Percentiles rank a stretch among this genome's conserved stretches.
phyloP scores from a whole-genome alignment of 345 rosid genomes.

The Citrus reticulata region DNA sequence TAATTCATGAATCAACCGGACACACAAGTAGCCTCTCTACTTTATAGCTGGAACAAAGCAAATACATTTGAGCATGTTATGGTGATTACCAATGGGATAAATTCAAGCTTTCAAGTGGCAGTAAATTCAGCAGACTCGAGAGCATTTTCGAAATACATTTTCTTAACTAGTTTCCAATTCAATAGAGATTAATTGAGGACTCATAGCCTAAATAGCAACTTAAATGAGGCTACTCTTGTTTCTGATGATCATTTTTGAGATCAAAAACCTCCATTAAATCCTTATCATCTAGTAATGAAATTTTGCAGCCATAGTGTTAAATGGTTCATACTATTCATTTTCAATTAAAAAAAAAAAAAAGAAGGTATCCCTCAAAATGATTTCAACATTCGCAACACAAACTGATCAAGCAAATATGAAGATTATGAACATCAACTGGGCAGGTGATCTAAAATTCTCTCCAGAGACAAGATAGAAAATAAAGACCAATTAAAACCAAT shows the following conservation, averaged over 20 bases:
- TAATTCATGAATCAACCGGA: not conserved
- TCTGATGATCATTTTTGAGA: not conserved
- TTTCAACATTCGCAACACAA: not conserved
- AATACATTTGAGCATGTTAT: not conserved
- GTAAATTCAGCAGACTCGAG: not conserved
- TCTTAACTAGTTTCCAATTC: not conserved
- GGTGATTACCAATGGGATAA: not conserved
- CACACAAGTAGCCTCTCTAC: not conserved
- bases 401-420: not conserved
- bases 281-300: not conserved
- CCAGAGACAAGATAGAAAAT: constrained; percentile 1
- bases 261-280: not conserved
- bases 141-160: not conserved
- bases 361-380: not conserved
- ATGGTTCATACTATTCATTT: not conserved
- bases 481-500: not conserved
- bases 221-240: not conserved
- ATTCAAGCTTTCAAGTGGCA: not conserved
- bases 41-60: not conserved
- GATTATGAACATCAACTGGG: not conserved
- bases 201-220: not conserved
- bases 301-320: not conserved
- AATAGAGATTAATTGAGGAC: not conserved
- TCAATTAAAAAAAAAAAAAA: not conserved
- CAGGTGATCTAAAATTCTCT: not conserved